Conservation (phyloP, 345 rosid species). For the Carallia brachiata region DNA sequence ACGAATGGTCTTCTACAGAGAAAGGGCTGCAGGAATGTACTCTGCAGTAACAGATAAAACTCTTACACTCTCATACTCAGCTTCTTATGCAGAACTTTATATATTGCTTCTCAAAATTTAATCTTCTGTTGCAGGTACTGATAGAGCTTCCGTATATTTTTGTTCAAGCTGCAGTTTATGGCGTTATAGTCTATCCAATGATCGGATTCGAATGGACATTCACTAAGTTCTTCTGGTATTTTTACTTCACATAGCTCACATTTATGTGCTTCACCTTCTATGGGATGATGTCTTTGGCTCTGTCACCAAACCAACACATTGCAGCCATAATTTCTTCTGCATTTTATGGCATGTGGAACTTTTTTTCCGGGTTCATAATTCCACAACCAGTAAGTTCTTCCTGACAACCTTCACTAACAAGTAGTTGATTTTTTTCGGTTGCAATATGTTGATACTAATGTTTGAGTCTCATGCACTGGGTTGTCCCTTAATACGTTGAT, state of each 20-base stretch:
- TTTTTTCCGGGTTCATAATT: constrained; percentile 17
- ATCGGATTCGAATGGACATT: constrained; percentile 10
- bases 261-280: constrained; percentile 23
- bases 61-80: not conserved
- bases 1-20: constrained; percentile 67
- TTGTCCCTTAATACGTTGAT: too few relatives aligned
- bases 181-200: constrained; percentile 16
- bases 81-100: not conserved
- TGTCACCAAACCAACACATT: constrained; percentile 18
- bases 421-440: too few relatives aligned
- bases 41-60: constrained; percentile 31
- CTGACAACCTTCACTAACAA: not conserved
- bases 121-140: constrained; percentile 12
- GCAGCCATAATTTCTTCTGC: constrained; percentile 10
- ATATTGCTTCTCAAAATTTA: not conserved
- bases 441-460: not conserved
- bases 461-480: too few relatives aligned
- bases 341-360: constrained; percentile 21
- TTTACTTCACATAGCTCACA: constrained; percentile 18
- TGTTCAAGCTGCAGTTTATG: constrained; percentile 15
- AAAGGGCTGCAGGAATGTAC: constrained; percentile 78
- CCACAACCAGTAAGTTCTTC: constrained; percentile 4
- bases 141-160: constrained; percentile 19
- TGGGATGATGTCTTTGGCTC: constrained; percentile 17
- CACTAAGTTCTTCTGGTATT: constrained; percentile 20